Evolutionary conservation across 805 yeast species (phyloP).

Genomic region (Vanderwaltozyma tropicalis): DNA sequence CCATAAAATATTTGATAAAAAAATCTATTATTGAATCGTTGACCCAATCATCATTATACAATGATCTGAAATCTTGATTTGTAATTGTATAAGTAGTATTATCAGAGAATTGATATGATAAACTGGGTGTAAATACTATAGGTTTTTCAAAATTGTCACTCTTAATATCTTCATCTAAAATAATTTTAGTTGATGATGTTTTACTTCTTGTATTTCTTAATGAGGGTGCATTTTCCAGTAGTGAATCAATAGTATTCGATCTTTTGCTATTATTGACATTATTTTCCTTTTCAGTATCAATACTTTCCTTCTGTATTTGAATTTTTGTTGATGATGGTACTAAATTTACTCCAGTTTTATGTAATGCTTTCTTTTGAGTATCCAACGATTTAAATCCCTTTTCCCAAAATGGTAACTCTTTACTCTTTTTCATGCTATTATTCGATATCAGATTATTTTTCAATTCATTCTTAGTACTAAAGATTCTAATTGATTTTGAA

Average conservation of each 20-base stretch:
- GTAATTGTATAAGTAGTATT: slow-evolving; percentile 47
- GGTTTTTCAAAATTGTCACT: slow-evolving; percentile 13
- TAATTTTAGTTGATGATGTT: too few species aligned
- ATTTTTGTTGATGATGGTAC: neutral
- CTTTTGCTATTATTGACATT: neutral
- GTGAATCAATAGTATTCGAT: too few species aligned
- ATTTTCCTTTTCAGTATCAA: too few species aligned
- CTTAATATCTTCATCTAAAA: neutral
- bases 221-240: too few species aligned
- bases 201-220: neutral
- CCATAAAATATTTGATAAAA: slow-evolving; percentile 53
- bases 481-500: neutral
- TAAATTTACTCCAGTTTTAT: neutral
- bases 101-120: slow-evolving; percentile 44
- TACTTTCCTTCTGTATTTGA: neutral
- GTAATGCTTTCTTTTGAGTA: neutral
- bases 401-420: neutral
- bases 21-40: slow-evolving; percentile 86
- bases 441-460: neutral
- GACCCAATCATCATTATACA: slow-evolving; percentile 75
- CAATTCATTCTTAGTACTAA: neutral
- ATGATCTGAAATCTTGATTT: slow-evolving; percentile 65
- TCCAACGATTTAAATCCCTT: slow-evolving; percentile 2
- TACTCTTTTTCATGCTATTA: neutral
- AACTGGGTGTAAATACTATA: slow-evolving; percentile 30